Percentiles rank a stretch among this genome's conserved stretches.
These are phyloP conservation scores for Boletus speciosus DNA, from an alignment of 768 basidiomycete species.

Conservation along the genomic window DNA sequence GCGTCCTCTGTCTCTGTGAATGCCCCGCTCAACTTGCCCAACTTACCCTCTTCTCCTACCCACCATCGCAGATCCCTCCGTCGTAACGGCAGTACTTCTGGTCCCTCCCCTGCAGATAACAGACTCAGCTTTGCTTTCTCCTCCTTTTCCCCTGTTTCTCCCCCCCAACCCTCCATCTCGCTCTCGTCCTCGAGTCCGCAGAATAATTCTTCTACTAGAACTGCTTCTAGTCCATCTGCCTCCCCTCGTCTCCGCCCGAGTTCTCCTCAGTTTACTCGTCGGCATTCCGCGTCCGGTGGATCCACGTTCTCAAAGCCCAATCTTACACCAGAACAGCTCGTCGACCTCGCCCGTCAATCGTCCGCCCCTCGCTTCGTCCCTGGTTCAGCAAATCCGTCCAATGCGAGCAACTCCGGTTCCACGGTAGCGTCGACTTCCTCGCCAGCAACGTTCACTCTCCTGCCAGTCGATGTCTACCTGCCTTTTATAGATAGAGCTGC, in stretches of 20 bases:
- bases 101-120: constrained; percentile 24
- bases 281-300: constrained; percentile 32
- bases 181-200: constrained; percentile 26
- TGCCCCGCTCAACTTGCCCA: constrained; percentile 23
- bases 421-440: constrained; percentile 16
- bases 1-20: constrained; percentile 18
- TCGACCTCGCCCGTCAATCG: constrained; percentile 67
- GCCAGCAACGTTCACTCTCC: constrained; percentile 66
- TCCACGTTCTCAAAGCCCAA: constrained; percentile 43
- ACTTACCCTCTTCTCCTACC: constrained; percentile 22
- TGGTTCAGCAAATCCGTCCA: background rate
- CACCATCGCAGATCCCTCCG: constrained; percentile 32
- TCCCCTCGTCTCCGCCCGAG: constrained; percentile 49
- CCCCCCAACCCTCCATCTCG: constrained; percentile 17
- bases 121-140: constrained; percentile 65
- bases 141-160: constrained; percentile 45
- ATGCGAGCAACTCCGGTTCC: background rate
- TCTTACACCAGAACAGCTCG: constrained; percentile 68
- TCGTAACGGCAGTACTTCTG: constrained; percentile 31
- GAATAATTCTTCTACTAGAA: constrained; percentile 29
- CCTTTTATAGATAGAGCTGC: constrained; percentile 82
- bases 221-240: constrained; percentile 32
- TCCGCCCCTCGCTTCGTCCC: constrained; percentile 38
- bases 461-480: constrained; percentile 74
- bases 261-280: constrained; percentile 38